These are phyloP conservation scores for Penicillium freii DNA, from an alignment of 2,329 filamentous ascomycete species.

Conservation along the genomic window DNA sequence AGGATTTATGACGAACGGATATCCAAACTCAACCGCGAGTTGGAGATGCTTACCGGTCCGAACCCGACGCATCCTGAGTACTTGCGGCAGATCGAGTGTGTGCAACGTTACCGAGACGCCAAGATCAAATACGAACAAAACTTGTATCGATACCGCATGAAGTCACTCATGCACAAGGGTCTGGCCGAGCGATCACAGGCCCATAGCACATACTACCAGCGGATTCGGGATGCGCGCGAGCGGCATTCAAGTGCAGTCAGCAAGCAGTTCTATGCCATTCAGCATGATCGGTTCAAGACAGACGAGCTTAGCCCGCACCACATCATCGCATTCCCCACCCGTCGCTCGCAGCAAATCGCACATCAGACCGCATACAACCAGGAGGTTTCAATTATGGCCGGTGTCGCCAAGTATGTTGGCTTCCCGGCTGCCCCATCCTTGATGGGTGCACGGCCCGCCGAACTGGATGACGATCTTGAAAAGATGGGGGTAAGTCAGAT, in stretches of 20 bases:
- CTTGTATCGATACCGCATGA: conserved; percentile 69
- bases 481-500: conserved; percentile 74
- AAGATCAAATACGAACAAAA: conserved; percentile 74
- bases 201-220: conserved; percentile 87
- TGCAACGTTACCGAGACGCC: conserved; percentile 77
- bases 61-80: conserved; percentile 81
- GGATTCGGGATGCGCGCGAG: conserved; percentile 78
- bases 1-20: conserved; percentile 88
- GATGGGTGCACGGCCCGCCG: conserved; percentile 65
- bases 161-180: conserved; percentile 70
- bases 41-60: conserved; percentile 58
- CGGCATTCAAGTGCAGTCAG: conserved; percentile 75
- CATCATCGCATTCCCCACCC: conserved; percentile 74
- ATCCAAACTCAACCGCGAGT: conserved; percentile 70
- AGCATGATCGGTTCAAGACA: conserved; percentile 77
- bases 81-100: conserved; percentile 81
- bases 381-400: conserved; percentile 87
- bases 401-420: conserved; percentile 89
- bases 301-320: conserved; percentile 79
- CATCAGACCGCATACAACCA: conserved; percentile 91
- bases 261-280: conserved; percentile 88
- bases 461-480: conserved; percentile 82
- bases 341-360: conserved; percentile 71
- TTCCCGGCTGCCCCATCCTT: conserved; percentile 94
- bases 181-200: conserved; percentile 81